Base-by-base conservation (phyloP, 2,329 filamentous ascomycete species). In the Ceratocystiopsis sp. region DNA sequence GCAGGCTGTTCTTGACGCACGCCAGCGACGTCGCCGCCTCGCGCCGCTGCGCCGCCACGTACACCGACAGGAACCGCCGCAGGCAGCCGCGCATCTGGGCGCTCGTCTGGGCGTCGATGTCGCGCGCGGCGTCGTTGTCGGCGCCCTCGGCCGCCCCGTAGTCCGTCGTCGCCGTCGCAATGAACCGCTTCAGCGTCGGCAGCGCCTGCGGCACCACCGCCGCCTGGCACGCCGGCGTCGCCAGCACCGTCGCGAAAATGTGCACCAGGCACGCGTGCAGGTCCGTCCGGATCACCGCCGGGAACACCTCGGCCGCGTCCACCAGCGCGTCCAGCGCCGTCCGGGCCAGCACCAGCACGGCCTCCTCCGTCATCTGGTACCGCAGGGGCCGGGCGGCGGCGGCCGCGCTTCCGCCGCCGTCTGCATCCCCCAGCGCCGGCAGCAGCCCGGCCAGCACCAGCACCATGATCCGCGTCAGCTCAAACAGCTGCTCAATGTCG, bases 401-500 rank as follows among this genome's bases (percentile, higher is more conserved):
- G 34, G 33, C 37, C 36, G 19, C 38, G 37, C 33, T 19, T 29
- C 42, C 4, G 35, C 41, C 11, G 18, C 35, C 44, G 39, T 36
- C 11, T 3, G 9, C 42, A 12, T 12, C 19, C 16, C 15, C 21
- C 5, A 93, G 66, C 47, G 89, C 93, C 5, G 93, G 91, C 18
- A 98, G 67, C 35, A 95, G 66, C 1, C 87, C 85, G 0, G 86
- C 82, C 25, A 98, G 69, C 2, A 96, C 89, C 10, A 98, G 68
- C 15, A 96, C 89, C 49, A 96, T 95, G 56, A 95, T 94, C 49
- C 91, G 76, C 0, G 91, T 98, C 39, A 98, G 69, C 61, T 98
- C 91, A 54, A 98, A 98, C 0, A 98, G 71, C 61, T 98, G 91
- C 56, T 98, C 91, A 49, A 98, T 94, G 56, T 98, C 91, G 55